Conservation (phyloP, 768 basidiomycete genomes). For the Suillus cothurnatus region DNA sequence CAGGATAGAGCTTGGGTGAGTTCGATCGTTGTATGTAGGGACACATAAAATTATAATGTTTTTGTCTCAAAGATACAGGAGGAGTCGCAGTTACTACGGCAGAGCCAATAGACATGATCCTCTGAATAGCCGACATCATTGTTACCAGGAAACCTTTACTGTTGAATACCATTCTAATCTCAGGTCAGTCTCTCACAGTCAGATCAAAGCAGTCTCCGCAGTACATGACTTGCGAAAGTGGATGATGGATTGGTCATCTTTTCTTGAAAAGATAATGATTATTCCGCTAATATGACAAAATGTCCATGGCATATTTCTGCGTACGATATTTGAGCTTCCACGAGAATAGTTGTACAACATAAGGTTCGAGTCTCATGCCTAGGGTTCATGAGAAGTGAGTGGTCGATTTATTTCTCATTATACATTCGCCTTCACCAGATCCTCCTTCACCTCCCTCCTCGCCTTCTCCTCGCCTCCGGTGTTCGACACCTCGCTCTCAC, state of each 20-base stretch:
- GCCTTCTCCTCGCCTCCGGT: constrained; percentile 13
- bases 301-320: too few species aligned
- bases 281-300: too few species aligned
- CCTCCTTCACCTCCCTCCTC: constrained; percentile 14
- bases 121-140: neutral
- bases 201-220: neutral
- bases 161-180: neutral
- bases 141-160: neutral
- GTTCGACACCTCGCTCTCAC: constrained; percentile 24
- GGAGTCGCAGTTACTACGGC: constrained; percentile 38
- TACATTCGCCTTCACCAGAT: constrained; percentile 10
- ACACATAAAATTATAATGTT: constrained; percentile 8
- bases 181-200: neutral
- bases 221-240: neutral
- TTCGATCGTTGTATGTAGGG: constrained; percentile 10
- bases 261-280: too few species aligned
- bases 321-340: too few species aligned
- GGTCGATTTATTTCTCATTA: neutral
- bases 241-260: neutral
- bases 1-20: constrained; percentile 83
- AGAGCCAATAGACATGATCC: neutral
- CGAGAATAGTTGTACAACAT: too few species aligned
- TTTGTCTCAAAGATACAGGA: constrained; percentile 52
- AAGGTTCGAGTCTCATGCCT: too few species aligned
- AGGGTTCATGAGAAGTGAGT: too few species aligned